These are phyloP conservation scores for Cocos nucifera DNA, from an alignment of 176 grass and related monocot species.

Conservation along the genomic window DNA sequence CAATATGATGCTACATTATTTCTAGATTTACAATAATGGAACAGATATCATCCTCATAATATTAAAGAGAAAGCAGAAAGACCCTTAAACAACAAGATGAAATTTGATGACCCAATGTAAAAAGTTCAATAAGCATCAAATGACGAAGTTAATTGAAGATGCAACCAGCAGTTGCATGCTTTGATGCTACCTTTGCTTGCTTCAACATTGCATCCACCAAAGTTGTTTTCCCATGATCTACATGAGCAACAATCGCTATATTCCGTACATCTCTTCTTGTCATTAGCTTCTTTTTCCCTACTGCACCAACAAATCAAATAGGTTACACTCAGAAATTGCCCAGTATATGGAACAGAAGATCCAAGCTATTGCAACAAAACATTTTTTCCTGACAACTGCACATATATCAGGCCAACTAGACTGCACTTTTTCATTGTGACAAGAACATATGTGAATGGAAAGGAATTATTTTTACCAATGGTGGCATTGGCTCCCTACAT, in stretches of 20 bases:
- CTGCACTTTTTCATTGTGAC: too few relatives aligned
- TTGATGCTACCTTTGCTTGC: slow-evolving; percentile 68
- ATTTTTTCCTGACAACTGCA: not conserved
- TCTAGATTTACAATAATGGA: not conserved
- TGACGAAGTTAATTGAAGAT: too few relatives aligned
- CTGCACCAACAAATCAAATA: slow-evolving; percentile 15
- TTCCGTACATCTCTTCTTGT: slow-evolving; percentile 97
- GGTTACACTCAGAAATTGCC: too few relatives aligned
- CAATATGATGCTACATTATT: not conserved
- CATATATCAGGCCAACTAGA: too few relatives aligned
- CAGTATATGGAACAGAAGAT: not conserved
- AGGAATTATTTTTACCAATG: too few relatives aligned
- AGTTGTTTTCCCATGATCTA: slow-evolving; percentile 97
- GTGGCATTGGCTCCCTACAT: too few relatives aligned
- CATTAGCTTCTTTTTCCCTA: slow-evolving; percentile 35
- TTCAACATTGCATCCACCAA: slow-evolving; percentile 93
- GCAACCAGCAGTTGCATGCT: too few relatives aligned
- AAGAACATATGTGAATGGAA: too few relatives aligned
- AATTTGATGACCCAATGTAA: too few relatives aligned
- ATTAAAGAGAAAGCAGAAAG: not conserved
- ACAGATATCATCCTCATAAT: not conserved
- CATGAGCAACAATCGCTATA: slow-evolving; percentile 96
- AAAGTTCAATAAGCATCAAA: too few relatives aligned
- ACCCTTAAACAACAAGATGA: too few relatives aligned
- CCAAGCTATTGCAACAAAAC: slow-evolving; percentile 9